Conservation (phyloP, 495 filamentous ascomycete species). For the Aspergillus cristatus region DNA sequence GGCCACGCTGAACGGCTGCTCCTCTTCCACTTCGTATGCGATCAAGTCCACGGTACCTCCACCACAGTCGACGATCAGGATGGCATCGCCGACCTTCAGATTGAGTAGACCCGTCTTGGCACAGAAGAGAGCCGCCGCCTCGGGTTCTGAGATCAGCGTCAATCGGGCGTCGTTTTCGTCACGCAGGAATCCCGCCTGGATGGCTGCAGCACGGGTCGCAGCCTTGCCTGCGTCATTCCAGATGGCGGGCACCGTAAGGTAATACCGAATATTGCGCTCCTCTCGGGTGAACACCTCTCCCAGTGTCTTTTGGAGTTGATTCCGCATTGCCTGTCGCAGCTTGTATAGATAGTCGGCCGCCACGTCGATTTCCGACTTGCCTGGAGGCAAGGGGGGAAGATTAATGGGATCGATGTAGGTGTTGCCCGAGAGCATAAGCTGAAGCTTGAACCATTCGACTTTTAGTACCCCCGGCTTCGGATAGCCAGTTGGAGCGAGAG, state of each 20-base stretch:
- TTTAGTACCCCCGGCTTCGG: slow-evolving; percentile 74
- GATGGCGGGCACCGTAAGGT: slow-evolving; percentile 67
- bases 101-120: slow-evolving; percentile 70
- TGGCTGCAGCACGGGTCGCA: slow-evolving; percentile 64
- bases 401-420: slow-evolving; percentile 80
- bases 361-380: slow-evolving; percentile 73
- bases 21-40: slow-evolving; percentile 73
- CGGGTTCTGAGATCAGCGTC: slow-evolving; percentile 67
- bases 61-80: slow-evolving; percentile 72
- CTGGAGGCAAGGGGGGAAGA: slow-evolving; percentile 64
- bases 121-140: slow-evolving; percentile 72
- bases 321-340: slow-evolving; percentile 66
- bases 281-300: slow-evolving; percentile 71
- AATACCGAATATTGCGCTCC: slow-evolving; percentile 71
- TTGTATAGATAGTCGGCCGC: slow-evolving; percentile 76
- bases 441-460: slow-evolving; percentile 79
- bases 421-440: slow-evolving; percentile 72
- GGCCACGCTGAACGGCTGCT: slow-evolving; percentile 65
- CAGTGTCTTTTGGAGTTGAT: slow-evolving; percentile 64
- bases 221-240: slow-evolving; percentile 80
- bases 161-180: slow-evolving; percentile 71
- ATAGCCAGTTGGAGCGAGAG: slow-evolving; percentile 68
- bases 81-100: slow-evolving; percentile 66
- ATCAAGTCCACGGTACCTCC: slow-evolving; percentile 76
- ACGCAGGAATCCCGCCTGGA: slow-evolving; percentile 67